phyloP scores from a whole-genome alignment of 2,329 filamentous ascomycete species.

The Decorospora gaudefroyi region DNA sequence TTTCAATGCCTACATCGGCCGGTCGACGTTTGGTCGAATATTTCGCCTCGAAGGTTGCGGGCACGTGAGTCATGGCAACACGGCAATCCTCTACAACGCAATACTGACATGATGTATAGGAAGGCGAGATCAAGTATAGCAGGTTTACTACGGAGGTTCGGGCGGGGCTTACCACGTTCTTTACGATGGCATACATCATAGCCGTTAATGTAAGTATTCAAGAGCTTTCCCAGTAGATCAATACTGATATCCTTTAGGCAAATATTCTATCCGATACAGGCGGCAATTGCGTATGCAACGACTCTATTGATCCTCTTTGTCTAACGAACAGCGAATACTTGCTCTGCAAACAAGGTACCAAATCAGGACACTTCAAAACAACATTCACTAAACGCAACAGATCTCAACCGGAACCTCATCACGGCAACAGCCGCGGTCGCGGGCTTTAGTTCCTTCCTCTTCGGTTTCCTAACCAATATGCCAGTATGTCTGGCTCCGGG shows the following conservation, averaged over 20 bases:
- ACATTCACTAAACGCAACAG: slow-evolving; percentile 24
- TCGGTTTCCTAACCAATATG: slow-evolving; percentile 81
- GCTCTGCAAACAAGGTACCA: slow-evolving; percentile 56
- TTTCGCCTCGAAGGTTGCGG: slow-evolving; percentile 83
- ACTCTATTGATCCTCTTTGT: slow-evolving; percentile 58
- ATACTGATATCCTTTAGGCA: slow-evolving; percentile 35
- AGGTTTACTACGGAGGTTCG: slow-evolving; percentile 82
- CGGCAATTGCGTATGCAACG: slow-evolving; percentile 73
- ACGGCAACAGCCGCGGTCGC: slow-evolving; percentile 84
- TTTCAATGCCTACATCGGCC: slow-evolving; percentile 33
- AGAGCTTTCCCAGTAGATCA: background rate
- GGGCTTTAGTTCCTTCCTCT: slow-evolving; percentile 74
- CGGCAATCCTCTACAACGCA: background rate
- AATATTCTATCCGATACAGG: slow-evolving; percentile 60
- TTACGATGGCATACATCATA: slow-evolving; percentile 53
- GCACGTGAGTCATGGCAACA: slow-evolving; percentile 63
- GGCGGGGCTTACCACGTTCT: slow-evolving; percentile 74
- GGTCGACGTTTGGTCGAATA: slow-evolving; percentile 47
- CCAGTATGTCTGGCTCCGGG: slow-evolving; percentile 49
- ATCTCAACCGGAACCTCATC: slow-evolving; percentile 75
- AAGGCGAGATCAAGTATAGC: slow-evolving; percentile 72
- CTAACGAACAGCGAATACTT: slow-evolving; percentile 61
- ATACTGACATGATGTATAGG: slow-evolving; percentile 52
- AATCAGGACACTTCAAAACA: background rate
- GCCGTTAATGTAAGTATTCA: slow-evolving; percentile 33